These are phyloP conservation scores for Fusarium gaditjirri DNA, from an alignment of 2,329 filamentous ascomycete species.

Conservation along the genomic window DNA sequence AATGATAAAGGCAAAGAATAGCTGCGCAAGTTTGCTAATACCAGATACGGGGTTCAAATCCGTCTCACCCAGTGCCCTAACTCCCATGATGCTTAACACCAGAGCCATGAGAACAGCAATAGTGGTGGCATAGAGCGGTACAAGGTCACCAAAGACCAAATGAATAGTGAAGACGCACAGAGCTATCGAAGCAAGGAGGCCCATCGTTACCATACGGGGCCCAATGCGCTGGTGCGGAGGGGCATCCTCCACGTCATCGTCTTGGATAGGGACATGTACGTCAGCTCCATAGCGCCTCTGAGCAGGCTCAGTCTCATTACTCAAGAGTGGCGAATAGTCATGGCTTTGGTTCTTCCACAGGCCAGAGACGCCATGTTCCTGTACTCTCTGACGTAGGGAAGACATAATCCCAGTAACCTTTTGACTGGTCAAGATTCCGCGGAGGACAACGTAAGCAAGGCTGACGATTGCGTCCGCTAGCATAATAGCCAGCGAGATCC, in stretches of 20 bases:
- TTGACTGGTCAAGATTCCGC: slow-evolving; percentile 59
- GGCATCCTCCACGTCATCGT: slow-evolving; percentile 76
- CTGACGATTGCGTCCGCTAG: slow-evolving; percentile 91
- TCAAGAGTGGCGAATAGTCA: slow-evolving; percentile 41
- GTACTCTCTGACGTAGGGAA: slow-evolving; percentile 23
- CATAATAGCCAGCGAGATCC: slow-evolving; percentile 97
- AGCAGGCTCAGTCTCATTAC: slow-evolving; percentile 9
- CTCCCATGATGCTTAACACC: slow-evolving; percentile 78
- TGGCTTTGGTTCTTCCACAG: slow-evolving; percentile 33
- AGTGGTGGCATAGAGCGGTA: slow-evolving; percentile 80
- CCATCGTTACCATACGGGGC: slow-evolving; percentile 74
- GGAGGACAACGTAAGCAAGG: slow-evolving; percentile 79
- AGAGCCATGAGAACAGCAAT: slow-evolving; percentile 87
- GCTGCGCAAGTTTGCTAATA: slow-evolving; percentile 94
- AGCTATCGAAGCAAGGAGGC: slow-evolving; percentile 78
- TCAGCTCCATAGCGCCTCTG: slow-evolving; percentile 4
- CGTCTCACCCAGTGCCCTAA: slow-evolving; percentile 78
- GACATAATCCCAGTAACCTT: not conserved
- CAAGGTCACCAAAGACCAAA: slow-evolving; percentile 82
- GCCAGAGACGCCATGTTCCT: slow-evolving; percentile 35
- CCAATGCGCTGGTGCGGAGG: slow-evolving; percentile 85
- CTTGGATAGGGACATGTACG: slow-evolving; percentile 40
- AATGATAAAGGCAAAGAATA: slow-evolving; percentile 92
- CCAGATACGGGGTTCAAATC: slow-evolving; percentile 96
- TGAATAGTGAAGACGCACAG: slow-evolving; percentile 87